Percentiles rank a stretch among this genome's conserved stretches.
Evolutionary conservation across 257 asterid species (phyloP).

Genomic region (Cinchona pubescens): DNA sequence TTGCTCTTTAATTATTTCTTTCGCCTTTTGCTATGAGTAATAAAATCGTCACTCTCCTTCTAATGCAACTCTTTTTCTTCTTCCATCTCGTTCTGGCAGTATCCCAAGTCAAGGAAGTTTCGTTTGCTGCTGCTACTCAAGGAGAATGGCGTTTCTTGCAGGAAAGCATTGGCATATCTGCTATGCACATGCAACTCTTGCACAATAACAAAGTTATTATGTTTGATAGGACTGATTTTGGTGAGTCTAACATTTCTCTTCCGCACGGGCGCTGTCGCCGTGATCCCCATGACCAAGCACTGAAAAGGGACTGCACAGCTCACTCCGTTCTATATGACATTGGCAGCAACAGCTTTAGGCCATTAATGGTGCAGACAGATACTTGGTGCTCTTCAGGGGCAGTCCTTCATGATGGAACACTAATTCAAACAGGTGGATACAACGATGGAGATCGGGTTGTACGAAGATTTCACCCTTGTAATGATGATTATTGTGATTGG

Average conservation of each 20-base stretch:
- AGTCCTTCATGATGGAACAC: conserved; percentile 49
- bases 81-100: conserved; percentile 3
- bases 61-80: background rate
- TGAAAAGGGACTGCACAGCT: conserved; percentile 59
- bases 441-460: conserved; percentile 48
- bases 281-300: conserved; percentile 38
- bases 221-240: conserved; percentile 70
- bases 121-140: background rate
- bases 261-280: conserved; percentile 42
- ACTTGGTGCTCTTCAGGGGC: conserved; percentile 87
- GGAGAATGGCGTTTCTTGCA: conserved; percentile 28
- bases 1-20: background rate
- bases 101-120: background rate
- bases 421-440: conserved; percentile 72
- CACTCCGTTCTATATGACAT: conserved; percentile 62
- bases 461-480: conserved; percentile 39
- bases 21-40: background rate
- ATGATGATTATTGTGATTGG: conserved; percentile 45
- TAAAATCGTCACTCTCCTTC: background rate
- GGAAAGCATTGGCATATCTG: conserved; percentile 55
- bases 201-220: conserved; percentile 54
- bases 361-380: conserved; percentile 56
- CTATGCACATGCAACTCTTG: conserved; percentile 87
- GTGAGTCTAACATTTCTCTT: conserved; percentile 58
- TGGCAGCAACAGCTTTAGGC: conserved; percentile 28